These are phyloP conservation scores for Amanita polypyramis DNA, from an alignment of 768 basidiomycete species.

Conservation along the genomic window DNA sequence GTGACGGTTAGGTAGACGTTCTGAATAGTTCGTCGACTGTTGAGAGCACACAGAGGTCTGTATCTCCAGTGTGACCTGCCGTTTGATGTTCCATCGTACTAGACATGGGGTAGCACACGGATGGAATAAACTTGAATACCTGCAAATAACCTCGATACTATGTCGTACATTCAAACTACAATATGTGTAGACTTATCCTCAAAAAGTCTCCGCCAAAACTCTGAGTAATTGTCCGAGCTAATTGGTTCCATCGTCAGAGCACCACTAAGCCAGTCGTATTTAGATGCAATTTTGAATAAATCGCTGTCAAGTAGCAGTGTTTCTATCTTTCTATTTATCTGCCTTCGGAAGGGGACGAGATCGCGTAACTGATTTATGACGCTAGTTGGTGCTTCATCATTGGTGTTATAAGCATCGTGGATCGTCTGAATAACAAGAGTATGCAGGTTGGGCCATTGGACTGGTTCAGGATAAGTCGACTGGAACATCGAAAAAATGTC, in stretches of 20 bases:
- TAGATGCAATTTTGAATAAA: conserved; percentile 10
- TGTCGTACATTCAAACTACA: too few relatives aligned
- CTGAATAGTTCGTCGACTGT: too few relatives aligned
- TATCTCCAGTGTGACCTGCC: too few relatives aligned
- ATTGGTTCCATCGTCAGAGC: background rate
- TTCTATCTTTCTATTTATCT: conserved; percentile 12
- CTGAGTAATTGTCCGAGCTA: conserved; percentile 14
- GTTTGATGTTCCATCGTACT: too few relatives aligned
- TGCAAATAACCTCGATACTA: too few relatives aligned
- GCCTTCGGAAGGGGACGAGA: conserved; percentile 12
- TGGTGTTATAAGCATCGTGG: conserved; percentile 13
- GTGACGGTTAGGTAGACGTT: too few relatives aligned
- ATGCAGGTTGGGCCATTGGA: conserved; percentile 15
- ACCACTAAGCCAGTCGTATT: background rate
- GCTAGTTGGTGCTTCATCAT: conserved; percentile 1
- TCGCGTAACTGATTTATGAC: conserved; percentile 12
- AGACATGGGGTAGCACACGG: too few relatives aligned
- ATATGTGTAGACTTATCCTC: conserved; percentile 8
- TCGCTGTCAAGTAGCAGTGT: conserved; percentile 21
- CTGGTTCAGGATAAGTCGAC: conserved; percentile 9
- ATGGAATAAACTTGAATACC: too few relatives aligned
- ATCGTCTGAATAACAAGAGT: conserved; percentile 20
- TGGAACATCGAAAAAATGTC: conserved; percentile 10
- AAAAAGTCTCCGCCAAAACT: conserved; percentile 22
- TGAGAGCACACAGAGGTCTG: too few relatives aligned